A percentile compares a stretch with the other conserved stretches of the same genome.
Evolutionary conservation across 768 basidiomycete species (phyloP).

Genomic region (Lyophyllum atratum): DNA sequence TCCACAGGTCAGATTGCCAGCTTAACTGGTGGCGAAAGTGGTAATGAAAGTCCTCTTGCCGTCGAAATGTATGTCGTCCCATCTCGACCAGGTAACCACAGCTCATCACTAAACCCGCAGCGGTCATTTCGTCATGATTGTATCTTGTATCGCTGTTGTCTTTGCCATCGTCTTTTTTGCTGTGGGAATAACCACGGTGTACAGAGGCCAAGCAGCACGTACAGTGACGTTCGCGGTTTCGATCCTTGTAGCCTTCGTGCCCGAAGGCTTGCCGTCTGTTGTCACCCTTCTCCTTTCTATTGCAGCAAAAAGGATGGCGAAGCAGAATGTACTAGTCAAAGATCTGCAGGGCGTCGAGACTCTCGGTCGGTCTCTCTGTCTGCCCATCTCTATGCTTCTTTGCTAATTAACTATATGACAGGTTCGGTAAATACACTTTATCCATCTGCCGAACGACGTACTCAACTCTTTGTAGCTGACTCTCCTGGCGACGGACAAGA

Average conservation of each 20-base stretch:
- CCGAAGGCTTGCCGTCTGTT: conserved; percentile 66
- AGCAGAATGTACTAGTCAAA: conserved; percentile 72
- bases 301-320: conserved; percentile 72
- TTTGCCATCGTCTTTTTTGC: conserved; percentile 67
- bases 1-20: conserved; percentile 65
- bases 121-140: conserved; percentile 59
- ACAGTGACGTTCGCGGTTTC: conserved; percentile 68
- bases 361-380: conserved; percentile 41
- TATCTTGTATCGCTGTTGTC: conserved; percentile 61
- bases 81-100: neutral
- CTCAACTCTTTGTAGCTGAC: conserved; percentile 47
- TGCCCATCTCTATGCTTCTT: conserved; percentile 28
- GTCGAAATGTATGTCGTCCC: conserved; percentile 56
- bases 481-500: conserved; percentile 71
- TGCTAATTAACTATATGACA: conserved; percentile 42
- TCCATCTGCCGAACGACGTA: neutral
- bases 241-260: conserved; percentile 61
- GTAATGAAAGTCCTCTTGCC: conserved; percentile 66
- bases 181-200: conserved; percentile 66
- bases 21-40: conserved; percentile 63
- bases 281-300: conserved; percentile 69
- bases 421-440: conserved; percentile 36
- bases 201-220: conserved; percentile 59
- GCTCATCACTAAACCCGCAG: conserved; percentile 27
- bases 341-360: conserved; percentile 76